Percentiles rank a stretch among this genome's conserved stretches.
Evolutionary conservation across 1,139 yeast genomes (phyloP).

Genomic region (Debaryomyces sp.): DNA sequence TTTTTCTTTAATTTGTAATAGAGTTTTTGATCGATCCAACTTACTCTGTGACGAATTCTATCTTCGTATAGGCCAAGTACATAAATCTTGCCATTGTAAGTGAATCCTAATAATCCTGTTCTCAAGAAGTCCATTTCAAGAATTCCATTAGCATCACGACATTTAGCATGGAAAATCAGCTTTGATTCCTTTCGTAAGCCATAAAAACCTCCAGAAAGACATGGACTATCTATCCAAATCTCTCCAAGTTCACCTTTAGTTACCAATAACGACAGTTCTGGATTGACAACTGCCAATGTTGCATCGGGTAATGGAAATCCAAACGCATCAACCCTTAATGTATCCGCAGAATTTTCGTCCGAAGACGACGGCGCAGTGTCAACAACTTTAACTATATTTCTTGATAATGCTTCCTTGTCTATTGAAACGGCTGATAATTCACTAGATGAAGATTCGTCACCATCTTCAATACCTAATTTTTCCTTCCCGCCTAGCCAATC

Average conservation of each 20-base stretch:
- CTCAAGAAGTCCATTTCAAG: constrained; percentile 80
- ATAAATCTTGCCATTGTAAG: constrained; percentile 83
- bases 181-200: constrained; percentile 70
- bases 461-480: constrained; percentile 45
- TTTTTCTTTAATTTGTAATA: constrained; percentile 35
- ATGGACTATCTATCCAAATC: constrained; percentile 93
- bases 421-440: constrained; percentile 72
- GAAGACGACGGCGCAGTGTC: constrained; percentile 62
- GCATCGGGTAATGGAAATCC: constrained; percentile 96
- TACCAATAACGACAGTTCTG: constrained; percentile 75
- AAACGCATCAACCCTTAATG: constrained; percentile 81
- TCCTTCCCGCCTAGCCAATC: constrained; percentile 85
- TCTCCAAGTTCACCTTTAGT: constrained; percentile 88
- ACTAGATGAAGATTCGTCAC: constrained; percentile 38
- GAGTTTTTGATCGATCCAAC: constrained; percentile 60
- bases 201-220: constrained; percentile 87
- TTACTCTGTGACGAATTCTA: constrained; percentile 75
- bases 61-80: constrained; percentile 91
- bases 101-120: constrained; percentile 89
- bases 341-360: constrained; percentile 52
- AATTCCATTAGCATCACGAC: constrained; percentile 68
- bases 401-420: constrained; percentile 78
- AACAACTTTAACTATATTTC: constrained; percentile 74
- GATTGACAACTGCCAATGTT: constrained; percentile 89
- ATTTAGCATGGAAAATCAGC: constrained; percentile 78